These are phyloP conservation scores for Staphylotrichum longicolle DNA, from an alignment of 495 filamentous ascomycete species.

Conservation along the genomic window DNA sequence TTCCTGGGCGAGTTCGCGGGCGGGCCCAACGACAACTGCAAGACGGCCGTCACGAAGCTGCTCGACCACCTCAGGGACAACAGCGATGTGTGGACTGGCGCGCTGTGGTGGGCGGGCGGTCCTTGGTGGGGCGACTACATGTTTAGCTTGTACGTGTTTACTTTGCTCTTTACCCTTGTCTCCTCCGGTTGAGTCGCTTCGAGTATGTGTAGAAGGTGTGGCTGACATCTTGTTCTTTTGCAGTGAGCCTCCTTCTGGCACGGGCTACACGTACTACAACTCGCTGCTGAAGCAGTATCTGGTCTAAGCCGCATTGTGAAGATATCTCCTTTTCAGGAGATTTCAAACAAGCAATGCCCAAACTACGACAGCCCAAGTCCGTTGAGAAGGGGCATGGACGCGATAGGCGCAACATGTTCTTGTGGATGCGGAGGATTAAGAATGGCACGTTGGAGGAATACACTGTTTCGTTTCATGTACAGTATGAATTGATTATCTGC, in stretches of 20 bases:
- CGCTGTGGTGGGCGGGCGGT: conserved; percentile 69
- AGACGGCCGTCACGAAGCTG: conserved; percentile 62
- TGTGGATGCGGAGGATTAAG: too few relatives aligned
- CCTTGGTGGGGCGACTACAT: conserved; percentile 63
- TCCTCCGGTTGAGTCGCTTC: too few relatives aligned
- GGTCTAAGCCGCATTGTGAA: neutral
- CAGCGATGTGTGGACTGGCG: conserved; percentile 70
- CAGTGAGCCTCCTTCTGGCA: conserved; percentile 49
- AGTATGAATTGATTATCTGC: too few relatives aligned
- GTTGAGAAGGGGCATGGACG: too few relatives aligned
- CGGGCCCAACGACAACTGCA: conserved; percentile 62
- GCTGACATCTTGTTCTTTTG: neutral
- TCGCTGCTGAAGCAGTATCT: conserved; percentile 27
- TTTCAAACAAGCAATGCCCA: too few relatives aligned
- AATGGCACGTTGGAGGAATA: too few relatives aligned
- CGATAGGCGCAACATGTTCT: too few relatives aligned
- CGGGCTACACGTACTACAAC: conserved; percentile 33
- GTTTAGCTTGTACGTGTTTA: conserved; percentile 36
- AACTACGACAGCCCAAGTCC: too few relatives aligned
- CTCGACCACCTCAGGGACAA: conserved; percentile 59
- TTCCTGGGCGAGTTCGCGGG: conserved; percentile 73
- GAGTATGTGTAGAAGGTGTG: neutral
- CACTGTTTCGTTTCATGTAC: too few relatives aligned
- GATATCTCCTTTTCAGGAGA: too few relatives aligned
- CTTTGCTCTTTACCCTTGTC: neutral